A percentile compares a stretch with the other conserved stretches of the same genome.
Conservation (phyloP, 1,139 yeast genomes). For the Yamadazyma triangularis region DNA sequence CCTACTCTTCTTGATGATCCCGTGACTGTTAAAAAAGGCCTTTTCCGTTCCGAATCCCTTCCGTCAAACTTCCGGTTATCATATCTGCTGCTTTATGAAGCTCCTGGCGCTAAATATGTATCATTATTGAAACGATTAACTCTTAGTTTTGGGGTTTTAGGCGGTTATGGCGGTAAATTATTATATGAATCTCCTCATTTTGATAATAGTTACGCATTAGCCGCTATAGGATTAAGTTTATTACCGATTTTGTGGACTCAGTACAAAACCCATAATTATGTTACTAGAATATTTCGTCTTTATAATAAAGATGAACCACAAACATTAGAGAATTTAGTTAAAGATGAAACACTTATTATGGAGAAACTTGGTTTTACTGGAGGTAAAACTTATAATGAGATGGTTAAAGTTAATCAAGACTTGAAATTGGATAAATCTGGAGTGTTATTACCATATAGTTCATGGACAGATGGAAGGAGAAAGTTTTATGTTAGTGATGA, state of each 20-base stretch:
- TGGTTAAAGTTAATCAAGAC: constrained; percentile 42
- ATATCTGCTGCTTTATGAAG: constrained; percentile 50
- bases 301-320: constrained; percentile 63
- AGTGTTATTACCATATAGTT: constrained; percentile 50
- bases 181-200: constrained; percentile 52
- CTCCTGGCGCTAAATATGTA: constrained; percentile 54
- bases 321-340: constrained; percentile 54
- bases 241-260: constrained; percentile 49
- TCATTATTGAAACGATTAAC: constrained; percentile 52
- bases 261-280: constrained; percentile 62
- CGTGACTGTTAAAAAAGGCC: constrained; percentile 27
- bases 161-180: constrained; percentile 51
- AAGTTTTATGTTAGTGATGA: constrained; percentile 64
- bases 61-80: constrained; percentile 46
- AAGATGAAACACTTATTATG: constrained; percentile 61
- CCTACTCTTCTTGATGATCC: constrained; percentile 39
- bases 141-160: constrained; percentile 51
- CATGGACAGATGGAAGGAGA: constrained; percentile 47
- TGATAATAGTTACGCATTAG: constrained; percentile 49
- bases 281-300: constrained; percentile 65
- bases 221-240: constrained; percentile 34
- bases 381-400: constrained; percentile 57
- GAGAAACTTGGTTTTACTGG: constrained; percentile 70
- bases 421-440: constrained; percentile 35
- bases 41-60: constrained; percentile 23